phyloP scores from a whole-genome alignment of 31 red algal genomes.

The Asparagopsis taxiformis region DNA sequence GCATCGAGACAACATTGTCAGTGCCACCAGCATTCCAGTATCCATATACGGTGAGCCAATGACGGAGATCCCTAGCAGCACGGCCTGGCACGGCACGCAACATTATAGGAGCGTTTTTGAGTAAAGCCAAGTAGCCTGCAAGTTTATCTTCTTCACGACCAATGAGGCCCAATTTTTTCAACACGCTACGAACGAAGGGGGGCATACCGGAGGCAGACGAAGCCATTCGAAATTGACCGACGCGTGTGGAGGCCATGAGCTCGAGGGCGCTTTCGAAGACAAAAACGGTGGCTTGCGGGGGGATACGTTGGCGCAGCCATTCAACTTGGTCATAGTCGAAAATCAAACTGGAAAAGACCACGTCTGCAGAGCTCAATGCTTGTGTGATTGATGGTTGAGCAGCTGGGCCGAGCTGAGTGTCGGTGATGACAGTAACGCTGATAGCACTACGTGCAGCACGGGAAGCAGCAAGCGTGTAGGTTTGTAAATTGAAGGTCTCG shows the following conservation, averaged over 20 bases:
- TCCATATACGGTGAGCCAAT: conserved; percentile 68
- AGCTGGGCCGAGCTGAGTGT: conserved; percentile 35
- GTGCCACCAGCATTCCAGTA: conserved; percentile 73
- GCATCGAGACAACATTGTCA: conserved; percentile 63
- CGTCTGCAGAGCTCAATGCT: conserved; percentile 37
- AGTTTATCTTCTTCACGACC: conserved; percentile 75
- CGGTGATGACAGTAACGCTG: conserved; percentile 39
- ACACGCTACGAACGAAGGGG: conserved; percentile 1
- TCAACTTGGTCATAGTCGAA: conserved; percentile 79
- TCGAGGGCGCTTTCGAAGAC: conserved; percentile 73
- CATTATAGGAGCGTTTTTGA: conserved; percentile 59
- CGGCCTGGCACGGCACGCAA: conserved; percentile 34
- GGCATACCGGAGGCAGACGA: conserved; percentile 14
- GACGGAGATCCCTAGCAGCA: conserved; percentile 46
- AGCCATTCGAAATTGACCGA: conserved; percentile 52
- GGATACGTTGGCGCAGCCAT: conserved; percentile 43
- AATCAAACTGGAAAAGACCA: conserved; percentile 49
- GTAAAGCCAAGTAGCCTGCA: conserved; percentile 53
- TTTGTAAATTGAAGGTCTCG: conserved; percentile 59
- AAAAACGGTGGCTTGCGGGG: conserved; percentile 12
- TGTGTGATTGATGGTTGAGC: background rate
- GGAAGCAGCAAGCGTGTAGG: conserved; percentile 32
- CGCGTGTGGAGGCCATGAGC: conserved; percentile 55
- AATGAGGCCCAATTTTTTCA: conserved; percentile 42
- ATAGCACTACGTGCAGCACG: conserved; percentile 2